Conservation (phyloP, 2,329 filamentous ascomycete genomes). For the Fusarium sp. region DNA sequence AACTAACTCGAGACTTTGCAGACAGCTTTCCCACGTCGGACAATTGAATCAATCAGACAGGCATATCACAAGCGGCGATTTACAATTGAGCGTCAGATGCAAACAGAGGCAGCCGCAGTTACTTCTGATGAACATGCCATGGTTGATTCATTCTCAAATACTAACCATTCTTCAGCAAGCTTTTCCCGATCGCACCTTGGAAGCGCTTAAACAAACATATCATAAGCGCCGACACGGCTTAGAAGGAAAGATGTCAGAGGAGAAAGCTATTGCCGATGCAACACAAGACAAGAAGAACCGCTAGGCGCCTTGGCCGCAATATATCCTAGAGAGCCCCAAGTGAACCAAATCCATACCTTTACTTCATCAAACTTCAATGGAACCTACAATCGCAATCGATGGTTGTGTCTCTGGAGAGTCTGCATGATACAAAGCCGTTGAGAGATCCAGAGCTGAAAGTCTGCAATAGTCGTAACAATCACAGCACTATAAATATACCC, state of each 20-base stretch:
- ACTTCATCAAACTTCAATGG: too few relatives aligned
- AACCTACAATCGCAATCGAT: too few relatives aligned
- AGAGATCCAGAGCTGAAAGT: too few relatives aligned
- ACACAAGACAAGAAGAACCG: too few relatives aligned
- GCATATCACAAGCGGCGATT: conserved; percentile 21
- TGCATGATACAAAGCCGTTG: too few relatives aligned
- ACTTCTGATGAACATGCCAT: not conserved
- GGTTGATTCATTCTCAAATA: not conserved
- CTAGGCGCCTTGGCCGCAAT: too few relatives aligned
- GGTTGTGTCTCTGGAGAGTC: too few relatives aligned
- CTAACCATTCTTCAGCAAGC: not conserved
- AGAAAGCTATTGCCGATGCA: too few relatives aligned
- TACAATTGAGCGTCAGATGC: not conserved
- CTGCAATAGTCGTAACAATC: too few relatives aligned
- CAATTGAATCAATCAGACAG: conserved; percentile 10
- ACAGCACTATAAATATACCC: too few relatives aligned
- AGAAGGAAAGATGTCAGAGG: not conserved
- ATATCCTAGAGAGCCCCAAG: too few relatives aligned
- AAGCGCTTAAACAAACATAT: not conserved
- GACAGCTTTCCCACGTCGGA: conserved; percentile 2
- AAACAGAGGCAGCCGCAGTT: not conserved
- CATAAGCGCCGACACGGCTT: not conserved
- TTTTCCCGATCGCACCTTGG: not conserved
- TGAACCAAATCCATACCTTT: too few relatives aligned
- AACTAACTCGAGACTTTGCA: not conserved